phyloP scores from a whole-genome alignment of 192 early-diverging fungal species.

The Spizellomyces punctatus region DNA sequence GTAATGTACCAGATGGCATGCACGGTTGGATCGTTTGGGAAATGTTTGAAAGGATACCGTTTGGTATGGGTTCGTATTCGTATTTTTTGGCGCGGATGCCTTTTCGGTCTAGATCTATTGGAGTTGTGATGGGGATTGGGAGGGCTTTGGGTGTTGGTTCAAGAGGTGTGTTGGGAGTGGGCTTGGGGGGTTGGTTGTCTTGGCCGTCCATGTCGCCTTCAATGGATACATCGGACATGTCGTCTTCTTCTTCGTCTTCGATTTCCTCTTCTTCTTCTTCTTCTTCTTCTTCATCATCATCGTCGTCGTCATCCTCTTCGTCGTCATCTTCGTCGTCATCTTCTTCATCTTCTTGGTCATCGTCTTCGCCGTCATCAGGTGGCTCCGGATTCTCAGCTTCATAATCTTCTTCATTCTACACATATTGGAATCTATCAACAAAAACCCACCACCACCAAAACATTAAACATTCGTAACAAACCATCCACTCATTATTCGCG shows the following conservation, averaged over 20 bases:
- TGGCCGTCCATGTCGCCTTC: no score
- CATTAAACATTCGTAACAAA: not conserved
- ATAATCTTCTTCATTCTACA: slow-evolving; percentile 79
- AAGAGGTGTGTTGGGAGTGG: no score
- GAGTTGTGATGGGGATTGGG: not conserved
- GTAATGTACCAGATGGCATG: not conserved
- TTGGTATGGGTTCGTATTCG: slow-evolving; percentile 65
- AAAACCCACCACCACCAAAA: no score
- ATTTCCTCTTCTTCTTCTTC: slow-evolving; percentile 15
- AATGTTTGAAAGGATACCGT: slow-evolving; percentile 66
- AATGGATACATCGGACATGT: slow-evolving; percentile 4
- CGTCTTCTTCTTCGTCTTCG: slow-evolving; percentile 38
- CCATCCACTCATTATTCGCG: slow-evolving; percentile 76
- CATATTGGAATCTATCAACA: no score
- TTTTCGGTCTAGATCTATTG: slow-evolving; percentile 51
- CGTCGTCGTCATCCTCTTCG: slow-evolving; percentile 20
- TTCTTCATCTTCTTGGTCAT: not conserved
- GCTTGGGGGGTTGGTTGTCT: no score
- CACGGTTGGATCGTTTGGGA: slow-evolving; percentile 29
- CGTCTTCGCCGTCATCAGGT: slow-evolving; percentile 24
- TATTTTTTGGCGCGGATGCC: slow-evolving; percentile 57
- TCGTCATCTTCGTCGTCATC: slow-evolving; percentile 3
- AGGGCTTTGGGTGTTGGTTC: not conserved
- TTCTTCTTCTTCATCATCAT: slow-evolving; percentile 9
- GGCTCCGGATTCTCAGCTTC: slow-evolving; percentile 47